Conservation (phyloP, 768 basidiomycete species). For the Lepiota brunneoincarnata region DNA sequence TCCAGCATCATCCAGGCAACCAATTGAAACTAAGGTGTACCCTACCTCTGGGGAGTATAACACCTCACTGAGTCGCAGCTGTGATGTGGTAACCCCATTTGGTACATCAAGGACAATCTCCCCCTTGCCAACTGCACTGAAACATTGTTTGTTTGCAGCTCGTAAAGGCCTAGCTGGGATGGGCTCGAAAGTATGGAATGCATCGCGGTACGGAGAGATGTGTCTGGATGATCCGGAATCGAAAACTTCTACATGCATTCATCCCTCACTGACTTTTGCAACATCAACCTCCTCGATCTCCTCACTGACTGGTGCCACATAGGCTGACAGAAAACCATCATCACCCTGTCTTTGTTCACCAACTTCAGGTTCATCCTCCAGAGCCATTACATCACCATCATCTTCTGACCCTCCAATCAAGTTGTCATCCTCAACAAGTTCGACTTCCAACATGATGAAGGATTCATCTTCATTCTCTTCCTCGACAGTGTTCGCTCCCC, state of each 20-base stretch:
- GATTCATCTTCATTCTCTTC: not conserved
- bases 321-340: no score
- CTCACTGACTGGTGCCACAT: no score
- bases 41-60: slow-evolving; percentile 35
- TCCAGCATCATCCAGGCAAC: not conserved
- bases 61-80: slow-evolving; percentile 20
- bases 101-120: slow-evolving; percentile 31
- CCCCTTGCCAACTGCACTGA: slow-evolving; percentile 27
- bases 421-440: no score
- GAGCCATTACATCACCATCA: no score
- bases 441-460: no score
- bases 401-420: no score
- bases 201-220: slow-evolving; percentile 25
- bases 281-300: not conserved
- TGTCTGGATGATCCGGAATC: slow-evolving; percentile 31
- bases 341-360: no score
- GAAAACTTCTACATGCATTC: slow-evolving; percentile 14
- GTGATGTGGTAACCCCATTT: slow-evolving; percentile 18
- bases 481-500: not conserved
- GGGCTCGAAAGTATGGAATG: slow-evolving; percentile 24
- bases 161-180: slow-evolving; percentile 17
- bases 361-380: no score
- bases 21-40: slow-evolving; percentile 26
- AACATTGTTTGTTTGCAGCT: slow-evolving; percentile 30
- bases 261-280: not conserved